Base-by-base conservation (phyloP, 2,329 filamentous ascomycete species). In the Fusarium sp. region DNA sequence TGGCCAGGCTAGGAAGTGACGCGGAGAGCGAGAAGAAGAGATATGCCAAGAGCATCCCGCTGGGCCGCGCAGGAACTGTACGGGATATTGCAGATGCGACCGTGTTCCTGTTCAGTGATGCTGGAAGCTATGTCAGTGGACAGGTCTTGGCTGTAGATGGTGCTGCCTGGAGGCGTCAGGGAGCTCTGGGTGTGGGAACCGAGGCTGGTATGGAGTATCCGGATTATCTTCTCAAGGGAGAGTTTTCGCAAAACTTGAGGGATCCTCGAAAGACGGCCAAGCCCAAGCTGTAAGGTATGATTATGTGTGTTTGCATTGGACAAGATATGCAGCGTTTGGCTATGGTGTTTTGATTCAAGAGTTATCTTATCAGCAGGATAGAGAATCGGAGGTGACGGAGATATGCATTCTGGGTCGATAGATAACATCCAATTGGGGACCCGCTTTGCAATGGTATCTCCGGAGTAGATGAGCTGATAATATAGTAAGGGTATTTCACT, bases 61-160 rank as follows among this genome's bases (percentile, higher is more conserved):
- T 90, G 4, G 93, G 93, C 2, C 86, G 94, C 59, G 89, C 89
- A 79, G 96, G 95, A 9, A 88, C 88, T 1, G 89, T 97, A 26
- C 91, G 91, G 70, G 95, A 99, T 76, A 94, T 99, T 75, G 92
- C 94, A 0, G 95, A 99, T 79, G 93, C 95, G 2, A 98, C 95
- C 0, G 88, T 98, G 1, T 99, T 90, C 75, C 79, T 98, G 58
- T 96, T 98, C 77, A 92, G 91, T 46, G 92, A 97, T 46, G 89
- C 93, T 1, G 95, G 91, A 1, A 93, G 91, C 77, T 97, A 92
- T 78, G 89, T 98, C 48, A 97, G 92, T 71, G 96, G 94, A 2
- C 90, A 93, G 71, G 88, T 89, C 5, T 81, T 98, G 37, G 92
- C 97, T 31, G 92, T 93, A 71, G 89, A 92, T 72, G 89, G 89